Percentiles rank a stretch among this genome's conserved stretches.
Conservation (phyloP, 805 yeast genomes). For the Candida insectalens region DNA sequence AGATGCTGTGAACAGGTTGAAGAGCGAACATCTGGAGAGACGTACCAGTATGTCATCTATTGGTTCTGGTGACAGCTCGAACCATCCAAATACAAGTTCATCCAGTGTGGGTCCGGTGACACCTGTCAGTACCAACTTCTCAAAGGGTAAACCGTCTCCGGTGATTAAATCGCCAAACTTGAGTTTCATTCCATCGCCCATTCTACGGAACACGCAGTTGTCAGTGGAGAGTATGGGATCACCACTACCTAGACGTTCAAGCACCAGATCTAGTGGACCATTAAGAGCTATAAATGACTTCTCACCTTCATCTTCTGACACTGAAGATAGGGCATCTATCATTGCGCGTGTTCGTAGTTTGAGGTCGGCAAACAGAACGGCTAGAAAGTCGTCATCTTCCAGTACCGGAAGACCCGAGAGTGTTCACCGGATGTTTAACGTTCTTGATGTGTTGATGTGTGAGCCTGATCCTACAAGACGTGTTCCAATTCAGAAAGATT, state of each 20-base stretch:
- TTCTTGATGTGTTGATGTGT: constrained; percentile 65
- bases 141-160: neutral
- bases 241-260: constrained; percentile 7
- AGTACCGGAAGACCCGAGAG: constrained; percentile 10
- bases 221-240: constrained; percentile 17
- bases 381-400: constrained; percentile 25
- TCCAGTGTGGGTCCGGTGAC: constrained; percentile 12
- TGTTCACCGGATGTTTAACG: constrained; percentile 12
- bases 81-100: no score
- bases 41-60: constrained; percentile 30
- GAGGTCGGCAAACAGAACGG: constrained; percentile 31
- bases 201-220: constrained; percentile 21
- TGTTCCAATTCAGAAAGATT: constrained; percentile 50
- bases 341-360: constrained; percentile 33
- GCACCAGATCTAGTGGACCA: constrained; percentile 3
- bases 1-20: constrained; percentile 80
- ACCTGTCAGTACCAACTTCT: constrained; percentile 9
- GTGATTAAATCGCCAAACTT: constrained; percentile 15
- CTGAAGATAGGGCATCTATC: constrained; percentile 48
- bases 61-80: constrained; percentile 38
- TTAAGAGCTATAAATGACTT: constrained; percentile 22
- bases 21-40: constrained; percentile 70
- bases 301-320: constrained; percentile 59
- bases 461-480: constrained; percentile 82
- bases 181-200: constrained; percentile 17